A percentile compares a stretch with the other conserved stretches of the same genome.
Conservation (phyloP, 2,329 filamentous ascomycete species). For the Hypoxylon sp. region DNA sequence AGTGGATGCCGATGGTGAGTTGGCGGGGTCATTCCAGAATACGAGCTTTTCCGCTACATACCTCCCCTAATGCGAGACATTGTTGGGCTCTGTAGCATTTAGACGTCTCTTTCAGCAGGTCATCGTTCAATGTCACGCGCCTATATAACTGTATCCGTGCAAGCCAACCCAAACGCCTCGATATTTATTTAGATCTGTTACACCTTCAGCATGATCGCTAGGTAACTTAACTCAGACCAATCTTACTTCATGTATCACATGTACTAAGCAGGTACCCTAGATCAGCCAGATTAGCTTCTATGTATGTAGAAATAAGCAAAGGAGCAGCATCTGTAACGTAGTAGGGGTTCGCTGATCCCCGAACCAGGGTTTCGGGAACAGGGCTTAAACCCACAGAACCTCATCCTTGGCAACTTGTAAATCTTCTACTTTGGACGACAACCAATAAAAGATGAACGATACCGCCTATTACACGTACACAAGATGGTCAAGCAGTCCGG, state of each 20-base stretch:
- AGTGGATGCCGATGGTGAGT: constrained; percentile 16
- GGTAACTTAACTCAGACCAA: constrained; percentile 1
- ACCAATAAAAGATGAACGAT: constrained; percentile 23
- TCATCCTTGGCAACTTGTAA: constrained; percentile 39
- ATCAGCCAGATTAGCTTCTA: constrained; percentile 1
- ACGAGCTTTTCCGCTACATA: constrained; percentile 38
- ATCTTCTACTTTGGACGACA: constrained; percentile 26
- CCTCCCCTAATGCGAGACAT: constrained; percentile 32
- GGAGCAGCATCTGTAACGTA: constrained; percentile 17
- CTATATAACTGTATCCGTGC: background rate
- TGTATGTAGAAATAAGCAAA: constrained; percentile 20
- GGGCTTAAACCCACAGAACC: constrained; percentile 35
- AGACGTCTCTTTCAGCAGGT: constrained; percentile 27
- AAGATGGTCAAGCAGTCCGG: background rate
- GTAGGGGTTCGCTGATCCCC: constrained; percentile 40
- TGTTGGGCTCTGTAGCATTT: constrained; percentile 28
- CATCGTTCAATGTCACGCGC: constrained; percentile 31
- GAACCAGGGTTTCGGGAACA: constrained; percentile 42
- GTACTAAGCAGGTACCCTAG: constrained; percentile 3
- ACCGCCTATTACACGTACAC: constrained; percentile 9
- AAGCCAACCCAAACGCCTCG: constrained; percentile 6
- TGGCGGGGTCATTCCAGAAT: constrained; percentile 43
- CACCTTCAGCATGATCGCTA: background rate
- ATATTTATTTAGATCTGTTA: background rate
- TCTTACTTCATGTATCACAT: constrained; percentile 1